These are phyloP conservation scores for Parafenestella ontariensis DNA, from an alignment of 2,329 filamentous ascomycete genomes.

Conservation along the genomic window DNA sequence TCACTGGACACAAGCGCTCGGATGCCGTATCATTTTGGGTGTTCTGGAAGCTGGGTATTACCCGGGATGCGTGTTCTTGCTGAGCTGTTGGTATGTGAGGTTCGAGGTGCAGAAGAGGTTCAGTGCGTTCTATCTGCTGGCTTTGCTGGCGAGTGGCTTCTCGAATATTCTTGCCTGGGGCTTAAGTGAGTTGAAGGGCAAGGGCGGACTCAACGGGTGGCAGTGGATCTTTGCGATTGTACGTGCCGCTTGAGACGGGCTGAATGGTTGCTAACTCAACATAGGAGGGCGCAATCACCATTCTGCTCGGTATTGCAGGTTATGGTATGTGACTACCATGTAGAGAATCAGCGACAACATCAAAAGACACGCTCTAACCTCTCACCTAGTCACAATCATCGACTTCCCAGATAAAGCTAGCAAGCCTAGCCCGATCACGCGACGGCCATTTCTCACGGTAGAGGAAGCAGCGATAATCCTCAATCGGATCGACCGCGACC, in stretches of 20 bases:
- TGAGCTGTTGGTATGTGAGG: slow-evolving; percentile 27
- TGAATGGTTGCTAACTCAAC: not conserved
- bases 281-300: slow-evolving; percentile 21
- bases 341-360: not conserved
- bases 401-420: slow-evolving; percentile 20
- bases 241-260: not conserved
- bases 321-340: not conserved
- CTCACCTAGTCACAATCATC: slow-evolving; percentile 16
- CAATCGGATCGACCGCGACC: slow-evolving; percentile 45
- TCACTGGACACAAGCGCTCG: slow-evolving; percentile 19
- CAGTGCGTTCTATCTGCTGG: slow-evolving; percentile 29
- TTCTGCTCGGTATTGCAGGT: slow-evolving; percentile 18
- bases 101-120: slow-evolving; percentile 30
- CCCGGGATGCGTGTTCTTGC: slow-evolving; percentile 25
- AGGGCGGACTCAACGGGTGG: slow-evolving; percentile 38
- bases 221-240: slow-evolving; percentile 32
- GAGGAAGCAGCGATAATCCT: slow-evolving; percentile 20
- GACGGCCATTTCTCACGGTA: slow-evolving; percentile 20
- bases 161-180: slow-evolving; percentile 41
- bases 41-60: slow-evolving; percentile 28
- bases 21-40: slow-evolving; percentile 22
- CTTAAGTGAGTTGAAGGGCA: slow-evolving; percentile 32
- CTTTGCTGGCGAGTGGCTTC: slow-evolving; percentile 37
- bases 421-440: slow-evolving; percentile 8
- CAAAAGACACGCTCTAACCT: not conserved